A percentile compares a stretch with the other conserved stretches of the same genome.
Evolutionary conservation across 2,329 filamentous ascomycete genomes (phyloP).

Genomic region (Coniochaeta pulveracea): DNA sequence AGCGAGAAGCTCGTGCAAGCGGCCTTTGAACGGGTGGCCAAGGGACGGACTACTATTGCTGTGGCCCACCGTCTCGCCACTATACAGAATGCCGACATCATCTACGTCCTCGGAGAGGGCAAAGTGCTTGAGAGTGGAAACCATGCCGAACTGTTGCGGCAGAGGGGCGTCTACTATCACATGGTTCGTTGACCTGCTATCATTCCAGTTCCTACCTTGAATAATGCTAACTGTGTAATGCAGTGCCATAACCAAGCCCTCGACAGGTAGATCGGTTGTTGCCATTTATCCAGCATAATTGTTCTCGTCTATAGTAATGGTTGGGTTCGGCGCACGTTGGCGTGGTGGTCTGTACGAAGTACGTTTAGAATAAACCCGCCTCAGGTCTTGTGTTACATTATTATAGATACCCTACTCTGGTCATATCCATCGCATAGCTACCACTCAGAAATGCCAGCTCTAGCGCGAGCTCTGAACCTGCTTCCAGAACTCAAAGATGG

Average conservation of each 20-base stretch:
- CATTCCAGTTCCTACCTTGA: background rate
- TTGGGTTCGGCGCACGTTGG: too few relatives aligned
- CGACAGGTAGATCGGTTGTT: constrained; percentile 31
- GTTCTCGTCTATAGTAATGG: too few relatives aligned
- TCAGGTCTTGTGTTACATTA: too few relatives aligned
- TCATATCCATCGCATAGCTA: too few relatives aligned
- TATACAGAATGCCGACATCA: constrained; percentile 68
- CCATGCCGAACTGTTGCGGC: constrained; percentile 37
- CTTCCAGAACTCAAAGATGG: constrained; percentile 18
- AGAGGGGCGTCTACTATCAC: constrained; percentile 43
- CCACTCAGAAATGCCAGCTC: too few relatives aligned
- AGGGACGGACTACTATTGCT: constrained; percentile 56
- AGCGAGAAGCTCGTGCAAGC: constrained; percentile 49
- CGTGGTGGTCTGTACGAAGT: too few relatives aligned
- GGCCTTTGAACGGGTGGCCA: constrained; percentile 53
- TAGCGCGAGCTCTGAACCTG: too few relatives aligned
- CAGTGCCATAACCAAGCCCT: constrained; percentile 50
- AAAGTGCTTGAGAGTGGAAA: constrained; percentile 43
- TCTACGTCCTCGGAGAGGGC: constrained; percentile 64
- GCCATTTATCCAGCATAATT: too few relatives aligned
- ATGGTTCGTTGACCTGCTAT: constrained; percentile 35
- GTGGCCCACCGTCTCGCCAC: constrained; percentile 70
- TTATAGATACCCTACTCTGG: too few relatives aligned
- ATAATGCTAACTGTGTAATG: constrained; percentile 1
- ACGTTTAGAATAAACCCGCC: too few relatives aligned